These are phyloP conservation scores for Phytophthora pseudosyringae DNA, from an alignment of 352 stramenopile species.

Conservation along the genomic window DNA sequence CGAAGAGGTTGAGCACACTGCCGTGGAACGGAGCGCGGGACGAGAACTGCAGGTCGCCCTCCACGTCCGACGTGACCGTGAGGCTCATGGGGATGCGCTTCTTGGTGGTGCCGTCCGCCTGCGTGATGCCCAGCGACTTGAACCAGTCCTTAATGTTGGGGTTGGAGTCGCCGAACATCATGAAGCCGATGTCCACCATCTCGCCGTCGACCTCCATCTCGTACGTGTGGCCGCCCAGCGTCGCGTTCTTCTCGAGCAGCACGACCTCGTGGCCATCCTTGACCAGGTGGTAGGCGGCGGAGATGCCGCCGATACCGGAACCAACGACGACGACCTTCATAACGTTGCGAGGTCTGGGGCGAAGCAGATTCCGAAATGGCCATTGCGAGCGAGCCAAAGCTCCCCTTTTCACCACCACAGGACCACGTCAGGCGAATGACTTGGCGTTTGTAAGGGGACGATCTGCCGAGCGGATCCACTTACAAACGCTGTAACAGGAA, in stretches of 20 bases:
- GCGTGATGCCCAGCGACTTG: constrained; percentile 83
- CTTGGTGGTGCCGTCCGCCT: constrained; percentile 86
- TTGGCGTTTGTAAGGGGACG: constrained; percentile 19
- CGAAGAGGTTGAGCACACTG: constrained; percentile 69
- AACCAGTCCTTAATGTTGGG: constrained; percentile 93
- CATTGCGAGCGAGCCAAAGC: constrained; percentile 21
- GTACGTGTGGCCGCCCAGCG: constrained; percentile 84
- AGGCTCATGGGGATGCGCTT: constrained; percentile 90
- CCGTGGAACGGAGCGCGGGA: constrained; percentile 79
- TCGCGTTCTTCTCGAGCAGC: constrained; percentile 84
- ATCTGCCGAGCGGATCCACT: constrained; percentile 29
- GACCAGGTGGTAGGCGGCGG: constrained; percentile 82
- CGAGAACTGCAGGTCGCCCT: constrained; percentile 87
- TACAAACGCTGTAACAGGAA: constrained; percentile 28
- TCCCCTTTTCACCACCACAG: constrained; percentile 31
- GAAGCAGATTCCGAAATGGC: constrained; percentile 24
- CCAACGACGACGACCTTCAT: constrained; percentile 91
- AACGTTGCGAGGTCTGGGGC: neutral
- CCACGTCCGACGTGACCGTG: constrained; percentile 83
- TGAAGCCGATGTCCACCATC: constrained; percentile 88
- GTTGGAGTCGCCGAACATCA: constrained; percentile 92
- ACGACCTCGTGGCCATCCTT: constrained; percentile 87
- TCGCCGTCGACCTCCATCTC: constrained; percentile 89
- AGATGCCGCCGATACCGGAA: constrained; percentile 84
- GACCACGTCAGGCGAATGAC: constrained; percentile 9